Base-by-base conservation (phyloP, 2,329 filamentous ascomycete genomes). In the Fusarium tuaranense region DNA sequence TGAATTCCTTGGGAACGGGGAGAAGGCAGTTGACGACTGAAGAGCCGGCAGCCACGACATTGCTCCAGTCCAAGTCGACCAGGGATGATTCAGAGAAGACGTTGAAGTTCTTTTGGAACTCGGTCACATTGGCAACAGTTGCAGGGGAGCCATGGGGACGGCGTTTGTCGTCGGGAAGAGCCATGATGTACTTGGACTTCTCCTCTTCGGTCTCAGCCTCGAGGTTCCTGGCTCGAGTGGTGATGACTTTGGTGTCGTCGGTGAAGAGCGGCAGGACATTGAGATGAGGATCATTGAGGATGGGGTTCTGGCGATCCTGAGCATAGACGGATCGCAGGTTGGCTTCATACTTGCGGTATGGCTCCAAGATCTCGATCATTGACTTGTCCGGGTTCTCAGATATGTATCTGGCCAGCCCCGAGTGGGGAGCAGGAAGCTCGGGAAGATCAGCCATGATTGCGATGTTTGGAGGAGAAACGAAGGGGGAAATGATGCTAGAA, bases 21-120 rank as follows among this genome's bases (percentile, higher is more conserved):
- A 97, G 83, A 38, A 97, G 86, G 59, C 92, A 92, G 64, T 95
- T 97, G 63, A 94, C 91, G 1, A 96, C 94, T 2, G 94, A 92
- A 59, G 93, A 95, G 13, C 95, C 95, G 46, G 94, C 93, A 34
- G 90, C 95, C 18, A 97, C 91, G 18, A 97, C 90, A 80, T 97
- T 97, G 79, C 83, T 90, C 94, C 94, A 97, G 80, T 96, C 90
- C 75, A 97, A 81, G 59, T 96, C 94, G 34, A 87, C 87, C 32
- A 97, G 85, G 0, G 93, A 92, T 2, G 90, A 93, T 82, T 97
- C 95, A 2, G 92, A 95, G 80, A 97, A 97, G 68, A 97, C 81
- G 68, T 89, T 89, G 83, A 97, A 96, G 82, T 97, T 96, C 59
- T 90, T 89, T 80, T 92, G 91, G 77, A 97, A 97, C 34, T 94